phyloP scores from a whole-genome alignment of 2,329 filamentous ascomycete genomes.

The Pseudocercospora crystallina region DNA sequence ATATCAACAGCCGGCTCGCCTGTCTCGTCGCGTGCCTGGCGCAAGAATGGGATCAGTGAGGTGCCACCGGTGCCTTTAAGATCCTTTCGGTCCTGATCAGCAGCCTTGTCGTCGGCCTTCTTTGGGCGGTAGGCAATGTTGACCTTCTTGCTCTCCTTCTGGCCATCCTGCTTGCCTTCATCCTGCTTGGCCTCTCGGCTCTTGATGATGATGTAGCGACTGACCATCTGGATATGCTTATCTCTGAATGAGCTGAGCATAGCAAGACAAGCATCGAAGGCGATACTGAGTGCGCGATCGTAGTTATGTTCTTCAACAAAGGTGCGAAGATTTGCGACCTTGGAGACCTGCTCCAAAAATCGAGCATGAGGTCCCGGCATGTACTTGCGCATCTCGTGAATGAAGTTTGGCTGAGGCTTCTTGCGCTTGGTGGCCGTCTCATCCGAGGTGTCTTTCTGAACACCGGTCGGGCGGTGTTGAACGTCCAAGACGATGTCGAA shows the following conservation, averaged over 20 bases:
- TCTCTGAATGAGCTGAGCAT: constrained; percentile 79
- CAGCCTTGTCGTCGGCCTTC: constrained; percentile 32
- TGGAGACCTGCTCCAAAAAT: constrained; percentile 78
- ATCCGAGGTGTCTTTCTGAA: constrained; percentile 49
- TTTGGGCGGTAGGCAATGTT: constrained; percentile 26
- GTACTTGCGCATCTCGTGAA: constrained; percentile 93
- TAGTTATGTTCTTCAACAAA: constrained; percentile 67
- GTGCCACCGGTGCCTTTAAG: constrained; percentile 91
- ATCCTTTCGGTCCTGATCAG: constrained; percentile 54
- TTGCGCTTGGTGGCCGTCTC: constrained; percentile 47
- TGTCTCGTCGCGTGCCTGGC: constrained; percentile 95
- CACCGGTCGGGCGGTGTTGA: constrained; percentile 85
- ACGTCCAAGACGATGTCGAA: constrained; percentile 91
- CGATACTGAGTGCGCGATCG: constrained; percentile 68
- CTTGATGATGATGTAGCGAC: constrained; percentile 90
- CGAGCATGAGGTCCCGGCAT: constrained; percentile 93
- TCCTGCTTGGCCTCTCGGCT: constrained; percentile 63
- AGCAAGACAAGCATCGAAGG: constrained; percentile 86
- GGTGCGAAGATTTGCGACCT: constrained; percentile 80
- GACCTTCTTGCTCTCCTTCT: constrained; percentile 48
- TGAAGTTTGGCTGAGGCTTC: constrained; percentile 68
- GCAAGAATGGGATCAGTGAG: constrained; percentile 89
- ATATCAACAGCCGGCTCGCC: constrained; percentile 80
- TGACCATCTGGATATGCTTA: constrained; percentile 95
- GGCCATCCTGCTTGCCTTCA: constrained; percentile 29